Conservation (phyloP, 1,139 yeast species). For the Eremothecium cymbalariae region DNA sequence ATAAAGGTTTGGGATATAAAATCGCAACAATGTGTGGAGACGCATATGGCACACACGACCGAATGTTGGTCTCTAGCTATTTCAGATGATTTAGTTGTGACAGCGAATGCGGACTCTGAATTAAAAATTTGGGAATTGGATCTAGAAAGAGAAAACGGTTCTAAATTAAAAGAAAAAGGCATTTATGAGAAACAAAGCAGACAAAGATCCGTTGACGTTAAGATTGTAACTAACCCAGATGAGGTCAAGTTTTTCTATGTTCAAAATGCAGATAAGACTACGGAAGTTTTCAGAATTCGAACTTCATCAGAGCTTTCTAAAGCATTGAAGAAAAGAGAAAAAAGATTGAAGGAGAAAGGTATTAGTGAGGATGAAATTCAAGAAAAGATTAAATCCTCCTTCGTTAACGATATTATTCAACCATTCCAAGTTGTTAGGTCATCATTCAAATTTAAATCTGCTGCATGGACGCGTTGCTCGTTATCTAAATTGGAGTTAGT, state of each 20-base stretch:
- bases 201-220: slow-evolving; percentile 58
- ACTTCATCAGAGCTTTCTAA: slow-evolving; percentile 70
- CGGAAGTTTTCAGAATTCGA: slow-evolving; percentile 78
- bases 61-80: slow-evolving; percentile 85
- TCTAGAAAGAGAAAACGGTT: slow-evolving; percentile 43
- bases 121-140: slow-evolving; percentile 75
- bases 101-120: slow-evolving; percentile 76
- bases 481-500: slow-evolving; percentile 50
- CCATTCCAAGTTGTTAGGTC: slow-evolving; percentile 58
- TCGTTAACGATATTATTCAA: slow-evolving; percentile 51
- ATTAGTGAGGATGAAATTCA: slow-evolving; percentile 54
- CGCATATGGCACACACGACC: slow-evolving; percentile 87
- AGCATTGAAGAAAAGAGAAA: slow-evolving; percentile 70
- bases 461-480: slow-evolving; percentile 43
- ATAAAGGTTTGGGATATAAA: slow-evolving; percentile 89
- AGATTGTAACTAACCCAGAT: slow-evolving; percentile 40
- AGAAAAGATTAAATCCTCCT: slow-evolving; percentile 45
- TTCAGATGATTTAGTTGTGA: slow-evolving; percentile 41
- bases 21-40: slow-evolving; percentile 84
- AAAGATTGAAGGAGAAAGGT: slow-evolving; percentile 69
- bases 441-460: slow-evolving; percentile 47
- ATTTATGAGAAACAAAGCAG: slow-evolving; percentile 69
- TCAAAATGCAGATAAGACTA: slow-evolving; percentile 70
- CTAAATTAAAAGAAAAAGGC: slow-evolving; percentile 56
- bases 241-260: slow-evolving; percentile 50